Percentiles rank a stretch among this genome's conserved stretches.
phyloP scores from a whole-genome alignment of 192 early-diverging fungal genomes.

The Phlyctochytrium bullatum region DNA sequence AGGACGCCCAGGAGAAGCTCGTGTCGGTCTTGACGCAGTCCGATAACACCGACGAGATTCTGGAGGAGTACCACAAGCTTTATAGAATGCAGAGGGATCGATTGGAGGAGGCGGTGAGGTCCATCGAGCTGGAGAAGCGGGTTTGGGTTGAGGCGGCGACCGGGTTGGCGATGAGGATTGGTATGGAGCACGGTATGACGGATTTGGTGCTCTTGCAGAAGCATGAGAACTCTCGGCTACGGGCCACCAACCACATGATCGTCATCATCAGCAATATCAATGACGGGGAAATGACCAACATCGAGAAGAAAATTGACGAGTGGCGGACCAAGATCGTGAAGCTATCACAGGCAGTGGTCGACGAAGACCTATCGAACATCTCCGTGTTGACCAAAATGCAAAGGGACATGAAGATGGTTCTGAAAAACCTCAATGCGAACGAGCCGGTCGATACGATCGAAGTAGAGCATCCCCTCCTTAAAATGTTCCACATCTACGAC shows the following conservation, averaged over 20 bases:
- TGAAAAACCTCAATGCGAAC: slow-evolving; percentile 43
- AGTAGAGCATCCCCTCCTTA: slow-evolving; percentile 47
- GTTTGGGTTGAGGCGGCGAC: slow-evolving; percentile 61
- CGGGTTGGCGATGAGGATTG: slow-evolving; percentile 50
- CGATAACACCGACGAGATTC: slow-evolving; percentile 55
- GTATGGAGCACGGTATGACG: slow-evolving; percentile 50
- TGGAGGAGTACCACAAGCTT: slow-evolving; percentile 59
- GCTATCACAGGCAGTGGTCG: slow-evolving; percentile 54
- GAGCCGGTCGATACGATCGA: slow-evolving; percentile 41
- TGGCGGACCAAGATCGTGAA: slow-evolving; percentile 45
- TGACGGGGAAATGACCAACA: slow-evolving; percentile 39
- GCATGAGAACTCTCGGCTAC: slow-evolving; percentile 44
- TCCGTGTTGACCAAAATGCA: slow-evolving; percentile 49
- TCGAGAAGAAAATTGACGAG: slow-evolving; percentile 52
- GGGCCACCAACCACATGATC: slow-evolving; percentile 50
- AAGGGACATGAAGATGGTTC: slow-evolving; percentile 46
- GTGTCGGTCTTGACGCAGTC: slow-evolving; percentile 48
- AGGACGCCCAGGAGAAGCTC: slow-evolving; percentile 54
- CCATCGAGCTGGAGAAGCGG: slow-evolving; percentile 53
- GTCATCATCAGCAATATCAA: slow-evolving; percentile 50
- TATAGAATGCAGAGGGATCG: slow-evolving; percentile 58
- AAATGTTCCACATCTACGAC: slow-evolving; percentile 49
- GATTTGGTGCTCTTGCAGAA: slow-evolving; percentile 53
- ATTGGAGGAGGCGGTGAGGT: slow-evolving; percentile 48
- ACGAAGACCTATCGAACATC: slow-evolving; percentile 53